Base-by-base conservation (phyloP, 305 asterid genomes). In the Ruellia speciosa region DNA sequence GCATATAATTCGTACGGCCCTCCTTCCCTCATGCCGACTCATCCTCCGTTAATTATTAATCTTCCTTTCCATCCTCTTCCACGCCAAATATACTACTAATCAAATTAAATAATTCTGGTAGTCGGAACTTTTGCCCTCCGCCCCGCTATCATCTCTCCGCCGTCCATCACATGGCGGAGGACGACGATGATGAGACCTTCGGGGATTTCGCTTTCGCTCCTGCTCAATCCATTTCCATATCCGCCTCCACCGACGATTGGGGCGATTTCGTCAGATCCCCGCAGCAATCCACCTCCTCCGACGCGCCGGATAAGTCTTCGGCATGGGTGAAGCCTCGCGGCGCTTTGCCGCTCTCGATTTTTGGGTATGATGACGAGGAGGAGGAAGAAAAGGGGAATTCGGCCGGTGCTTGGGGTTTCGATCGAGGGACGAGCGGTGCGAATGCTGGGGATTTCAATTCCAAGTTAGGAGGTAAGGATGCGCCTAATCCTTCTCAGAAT, bases 281-380 rank as follows among this genome's bases (percentile, higher is more conserved):
- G 52, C 66, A 52, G 60, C 71, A 50, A 18, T 68, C 81, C 15
- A 66, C 69, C 49, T 60, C 77, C 49, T 15, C 74, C 56, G 77
- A 72, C 52, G n/a, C 67, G 61, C 54, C 75, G 43, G 64, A 49
- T 51, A 64, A 33, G 49, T 49, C 75, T 53, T 9, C 75, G 31
- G 58, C 67, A 18, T 78, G 82, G 88, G 69, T 70, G 72, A 84
- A 78, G 81, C 85, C 77, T 15, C 66, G 75, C 59, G 94, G 94
- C 60, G 90, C 94, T 64, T 66, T 87, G 67, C 94, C 90, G 34
- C 74, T 87, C n/a, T 84, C 96, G 28, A 58, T 87, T 6, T 87
- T 87, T 56, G 96, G 94, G 47, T 81, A 57, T 15, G 63, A 47
- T 35, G 94, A 71, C 52, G 85, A 66, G 50, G 86, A 72, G 16